Conservation (phyloP, 2,329 filamentous ascomycete genomes). For the Ceratocystis alfenasii region DNA sequence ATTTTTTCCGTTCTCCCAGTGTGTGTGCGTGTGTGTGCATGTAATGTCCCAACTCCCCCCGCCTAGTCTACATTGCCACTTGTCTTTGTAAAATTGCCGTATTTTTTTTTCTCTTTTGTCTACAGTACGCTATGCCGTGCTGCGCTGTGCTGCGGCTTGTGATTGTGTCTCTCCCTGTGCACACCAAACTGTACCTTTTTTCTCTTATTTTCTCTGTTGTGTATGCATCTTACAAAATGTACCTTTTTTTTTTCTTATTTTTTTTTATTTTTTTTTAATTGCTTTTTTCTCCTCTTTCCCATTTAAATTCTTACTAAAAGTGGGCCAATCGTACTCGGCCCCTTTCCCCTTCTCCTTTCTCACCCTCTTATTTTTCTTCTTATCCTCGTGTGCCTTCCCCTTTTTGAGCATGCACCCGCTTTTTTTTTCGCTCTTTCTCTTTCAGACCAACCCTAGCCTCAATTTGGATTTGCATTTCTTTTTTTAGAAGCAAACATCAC, state of each 20-base stretch:
- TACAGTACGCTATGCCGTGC: background rate
- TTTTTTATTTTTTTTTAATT: background rate
- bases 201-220: background rate
- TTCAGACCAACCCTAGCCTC: background rate
- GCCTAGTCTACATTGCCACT: no score
- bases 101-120: background rate
- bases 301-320: background rate
- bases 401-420: background rate
- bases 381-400: background rate
- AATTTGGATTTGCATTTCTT: background rate
- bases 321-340: background rate
- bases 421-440: background rate
- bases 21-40: background rate
- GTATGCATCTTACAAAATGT: background rate
- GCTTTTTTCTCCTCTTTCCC: background rate
- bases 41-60: no score
- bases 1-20: background rate
- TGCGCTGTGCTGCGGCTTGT: background rate
- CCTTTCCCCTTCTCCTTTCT: background rate
- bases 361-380: background rate
- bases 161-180: constrained; percentile 8
- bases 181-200: background rate
- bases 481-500: background rate
- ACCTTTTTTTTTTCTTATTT: background rate
- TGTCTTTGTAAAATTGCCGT: no score